Evolutionary conservation across 257 asterid genomes (phyloP), one percentile per base, ranked within the genome.

Genomic region (Nicotiana benthamiana): DNA sequence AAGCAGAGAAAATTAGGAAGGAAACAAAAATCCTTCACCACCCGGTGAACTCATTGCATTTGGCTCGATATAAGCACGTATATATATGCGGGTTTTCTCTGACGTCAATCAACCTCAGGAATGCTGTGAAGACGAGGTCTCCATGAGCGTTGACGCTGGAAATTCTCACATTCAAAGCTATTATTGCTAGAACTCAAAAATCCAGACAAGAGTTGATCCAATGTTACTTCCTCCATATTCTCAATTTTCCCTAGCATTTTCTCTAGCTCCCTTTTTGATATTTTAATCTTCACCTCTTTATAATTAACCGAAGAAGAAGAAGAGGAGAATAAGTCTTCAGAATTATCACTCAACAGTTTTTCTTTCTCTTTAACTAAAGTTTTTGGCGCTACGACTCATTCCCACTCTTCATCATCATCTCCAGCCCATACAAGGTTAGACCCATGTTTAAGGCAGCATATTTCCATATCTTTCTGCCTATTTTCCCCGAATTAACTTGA

Each of bases 121-220:
- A 80, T 80, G 3, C 83, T 80, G 16, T 80, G 83, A 70, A 80
- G 76, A 54, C 83, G 24, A 40, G 83, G 83, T 46, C 57, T 53
- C 83, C 83, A 80, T 4, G 79, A 80, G 7, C 53, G 68, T 67
- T 80, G 83, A 36, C 12, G 32, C n/a, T 18, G 79, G 17, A 80
- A 22, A 70, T 70, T 43, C 26, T 63, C 83, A 22, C 1, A 11
- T 24, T 32, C 77, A 28, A 30, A 57, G 24, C 30, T 15, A 17
- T 63, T 62, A 11, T 36, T 32, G 52, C 53, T 54, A 0, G 75
- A 59, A 26, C 3, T 59, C 5, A 67, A 6, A 74, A 80, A 67
- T 66, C 70, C 34, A 0, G 83, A 34, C 60, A 80, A 54, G 28
- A 80, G 12, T 67, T 80, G 77, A 6, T 80, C 82, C 77, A 34